phyloP scores from a whole-genome alignment of 2,329 filamentous ascomycete species.

The Boeremia exigua region DNA sequence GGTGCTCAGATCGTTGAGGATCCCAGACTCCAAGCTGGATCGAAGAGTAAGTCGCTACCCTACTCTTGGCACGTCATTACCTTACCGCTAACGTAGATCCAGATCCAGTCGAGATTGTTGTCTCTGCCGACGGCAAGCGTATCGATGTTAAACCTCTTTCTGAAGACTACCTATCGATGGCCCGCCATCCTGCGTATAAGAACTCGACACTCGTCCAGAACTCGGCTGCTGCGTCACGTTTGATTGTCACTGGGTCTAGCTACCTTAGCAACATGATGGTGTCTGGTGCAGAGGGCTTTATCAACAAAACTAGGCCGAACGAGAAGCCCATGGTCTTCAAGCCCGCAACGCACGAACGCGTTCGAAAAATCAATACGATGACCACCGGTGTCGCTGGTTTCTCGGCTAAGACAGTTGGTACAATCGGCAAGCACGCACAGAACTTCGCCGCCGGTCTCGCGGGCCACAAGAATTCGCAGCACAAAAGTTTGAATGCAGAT shows the following conservation, averaged over 20 bases:
- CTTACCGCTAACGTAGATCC: conserved; percentile 31
- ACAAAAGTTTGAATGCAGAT: conserved; percentile 71
- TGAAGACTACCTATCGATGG: conserved; percentile 75
- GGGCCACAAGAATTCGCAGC: conserved; percentile 63
- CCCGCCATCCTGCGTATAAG: conserved; percentile 89
- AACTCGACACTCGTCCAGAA: conserved; percentile 85
- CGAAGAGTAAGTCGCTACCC: conserved; percentile 72
- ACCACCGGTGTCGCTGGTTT: conserved; percentile 79
- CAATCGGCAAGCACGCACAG: conserved; percentile 83
- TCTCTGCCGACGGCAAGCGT: conserved; percentile 72
- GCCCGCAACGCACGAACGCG: conserved; percentile 80
- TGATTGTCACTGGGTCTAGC: conserved; percentile 87
- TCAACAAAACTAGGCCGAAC: conserved; percentile 77
- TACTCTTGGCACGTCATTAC: neutral
- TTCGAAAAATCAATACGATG: conserved; percentile 88
- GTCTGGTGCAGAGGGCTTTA: conserved; percentile 79
- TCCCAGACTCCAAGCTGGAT: conserved; percentile 77
- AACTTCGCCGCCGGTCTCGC: conserved; percentile 82
- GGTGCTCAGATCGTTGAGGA: conserved; percentile 83
- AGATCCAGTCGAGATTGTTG: conserved; percentile 81
- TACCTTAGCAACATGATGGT: conserved; percentile 80
- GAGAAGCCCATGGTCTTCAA: conserved; percentile 86
- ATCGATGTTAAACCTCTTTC: conserved; percentile 72
- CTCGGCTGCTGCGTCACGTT: conserved; percentile 83
- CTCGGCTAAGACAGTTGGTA: conserved; percentile 84